Evolutionary conservation across 768 basidiomycete genomes (phyloP), one percentile per base, ranked within the genome.

Genomic region (Lactarius deliciosus): DNA sequence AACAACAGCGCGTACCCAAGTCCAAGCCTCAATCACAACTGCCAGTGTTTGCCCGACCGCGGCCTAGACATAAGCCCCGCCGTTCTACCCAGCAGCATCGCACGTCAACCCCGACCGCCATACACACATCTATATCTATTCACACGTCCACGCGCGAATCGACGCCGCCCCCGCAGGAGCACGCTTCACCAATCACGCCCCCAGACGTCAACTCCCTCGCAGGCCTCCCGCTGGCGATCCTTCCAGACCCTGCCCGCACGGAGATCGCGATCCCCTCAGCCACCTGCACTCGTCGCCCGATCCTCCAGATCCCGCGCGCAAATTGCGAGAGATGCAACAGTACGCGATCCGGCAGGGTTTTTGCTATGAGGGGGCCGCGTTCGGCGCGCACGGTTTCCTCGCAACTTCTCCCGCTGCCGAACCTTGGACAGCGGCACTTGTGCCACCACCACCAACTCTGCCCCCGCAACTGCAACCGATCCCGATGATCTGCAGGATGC

Each of bases 321-420:
- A 30, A 30, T 30, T 30, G 30, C 30, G 3, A 30, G 30, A 30
- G 30, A 30, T 5, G 30, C 30, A 30, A 30, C 30, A 30, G 30
- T 30, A 30, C 5, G 30, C 30, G 5, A 30, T 30, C 30, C 30
- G 30, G 30, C 30, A 30, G 30, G 30, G 28, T 30, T 30, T 30
- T 30, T 30, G 28, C 5, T 30, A 53, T 63, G 66, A 67, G 30
- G 66, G 34, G 61, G 18, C 66, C 62, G 62, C 53, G 34, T 15
- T 36, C 16, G 57, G 66, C 66, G 62, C 62, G 50, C 62, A 60
- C 66, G 62, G 66, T 60, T 53, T 67, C 66, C 66, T 67, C 66
- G 53, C 41, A 63, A 36, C 16, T 54, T 5, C 18, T 34, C 41
- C 45, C 50, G 38, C 34, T 20, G 16, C 18, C 50, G 8, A 11